phyloP scores from a whole-genome alignment of 2,329 filamentous ascomycete genomes.

The Fusarium sp. region DNA sequence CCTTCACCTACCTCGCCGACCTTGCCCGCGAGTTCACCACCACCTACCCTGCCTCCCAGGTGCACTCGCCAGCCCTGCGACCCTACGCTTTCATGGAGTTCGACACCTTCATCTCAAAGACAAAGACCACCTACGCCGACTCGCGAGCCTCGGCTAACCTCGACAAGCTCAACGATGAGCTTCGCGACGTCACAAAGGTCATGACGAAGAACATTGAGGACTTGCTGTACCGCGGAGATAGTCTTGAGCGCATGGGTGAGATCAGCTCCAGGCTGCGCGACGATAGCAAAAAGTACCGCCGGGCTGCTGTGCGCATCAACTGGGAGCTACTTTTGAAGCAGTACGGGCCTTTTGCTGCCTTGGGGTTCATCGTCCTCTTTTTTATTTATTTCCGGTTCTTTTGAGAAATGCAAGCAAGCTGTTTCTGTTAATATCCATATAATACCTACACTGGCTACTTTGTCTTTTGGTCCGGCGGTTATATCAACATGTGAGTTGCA shows the following conservation, averaged over 20 bases:
- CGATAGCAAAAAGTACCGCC: constrained; percentile 94
- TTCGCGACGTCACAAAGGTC: constrained; percentile 97
- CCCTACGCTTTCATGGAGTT: constrained; percentile 99
- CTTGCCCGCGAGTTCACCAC: constrained; percentile 91
- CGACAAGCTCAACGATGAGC: constrained; percentile 95
- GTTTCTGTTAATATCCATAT: constrained; percentile 30
- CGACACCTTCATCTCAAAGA: constrained; percentile 95
- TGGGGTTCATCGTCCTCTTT: constrained; percentile 86
- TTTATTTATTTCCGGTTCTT: constrained; percentile 97
- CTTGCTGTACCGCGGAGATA: constrained; percentile 93
- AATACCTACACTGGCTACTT: constrained; percentile 27
- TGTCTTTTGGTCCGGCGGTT: background rate
- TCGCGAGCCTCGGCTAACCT: constrained; percentile 92
- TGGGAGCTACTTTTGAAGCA: constrained; percentile 98
- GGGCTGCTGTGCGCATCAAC: constrained; percentile 94
- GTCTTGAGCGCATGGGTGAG: constrained; percentile 96
- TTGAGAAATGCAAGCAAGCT: constrained; percentile 59
- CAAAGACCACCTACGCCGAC: constrained; percentile 95
- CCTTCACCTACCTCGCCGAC: constrained; percentile 97
- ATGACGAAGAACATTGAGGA: constrained; percentile 99
- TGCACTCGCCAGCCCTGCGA: constrained; percentile 81
- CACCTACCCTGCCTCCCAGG: constrained; percentile 81
- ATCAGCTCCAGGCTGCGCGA: constrained; percentile 89
- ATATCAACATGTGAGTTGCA: background rate
- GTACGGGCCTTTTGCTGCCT: constrained; percentile 90